These are phyloP conservation scores for Aureobasidium sp. DNA, from an alignment of 2,329 filamentous ascomycete genomes.

Conservation along the genomic window DNA sequence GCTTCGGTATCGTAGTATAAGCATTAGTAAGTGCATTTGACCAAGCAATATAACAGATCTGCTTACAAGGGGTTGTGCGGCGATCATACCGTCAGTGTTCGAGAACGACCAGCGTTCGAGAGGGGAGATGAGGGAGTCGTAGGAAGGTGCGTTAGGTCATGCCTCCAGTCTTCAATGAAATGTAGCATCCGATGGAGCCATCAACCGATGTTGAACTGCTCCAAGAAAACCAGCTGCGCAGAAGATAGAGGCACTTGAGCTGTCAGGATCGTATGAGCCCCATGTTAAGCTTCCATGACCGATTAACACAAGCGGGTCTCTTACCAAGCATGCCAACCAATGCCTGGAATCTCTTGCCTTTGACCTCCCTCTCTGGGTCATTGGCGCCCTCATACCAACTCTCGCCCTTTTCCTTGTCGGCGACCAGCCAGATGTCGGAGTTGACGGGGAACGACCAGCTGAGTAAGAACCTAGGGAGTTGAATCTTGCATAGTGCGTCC, in stretches of 20 bases:
- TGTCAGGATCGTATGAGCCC: slow-evolving; percentile 1
- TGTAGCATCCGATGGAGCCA: not conserved
- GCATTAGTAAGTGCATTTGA: not conserved
- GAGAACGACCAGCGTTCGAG: not conserved
- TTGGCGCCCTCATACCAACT: slow-evolving; percentile 1
- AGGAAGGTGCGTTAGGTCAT: not conserved
- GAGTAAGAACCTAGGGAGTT: slow-evolving; percentile 13
- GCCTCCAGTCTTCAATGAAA: too few relatives aligned
- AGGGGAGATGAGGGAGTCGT: too few relatives aligned
- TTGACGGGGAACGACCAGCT: slow-evolving; percentile 12
- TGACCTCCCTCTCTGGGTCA: not conserved
- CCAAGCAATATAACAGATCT: not conserved
- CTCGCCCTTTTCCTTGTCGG: not conserved
- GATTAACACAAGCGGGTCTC: not conserved
- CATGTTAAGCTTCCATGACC: not conserved
- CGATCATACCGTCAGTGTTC: not conserved
- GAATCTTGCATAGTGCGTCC: slow-evolving; percentile 10
- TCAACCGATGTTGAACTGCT: slow-evolving; percentile 1
- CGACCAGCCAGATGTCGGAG: slow-evolving; percentile 14
- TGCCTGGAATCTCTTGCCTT: not conserved
- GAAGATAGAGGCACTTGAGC: not conserved
- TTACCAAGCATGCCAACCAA: slow-evolving; percentile 2
- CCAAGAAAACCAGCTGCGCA: not conserved
- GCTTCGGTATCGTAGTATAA: not conserved
- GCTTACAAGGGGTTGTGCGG: not conserved